Conservation (phyloP, 2,329 filamentous ascomycete species). For the Rutstroemia sydowiana region DNA sequence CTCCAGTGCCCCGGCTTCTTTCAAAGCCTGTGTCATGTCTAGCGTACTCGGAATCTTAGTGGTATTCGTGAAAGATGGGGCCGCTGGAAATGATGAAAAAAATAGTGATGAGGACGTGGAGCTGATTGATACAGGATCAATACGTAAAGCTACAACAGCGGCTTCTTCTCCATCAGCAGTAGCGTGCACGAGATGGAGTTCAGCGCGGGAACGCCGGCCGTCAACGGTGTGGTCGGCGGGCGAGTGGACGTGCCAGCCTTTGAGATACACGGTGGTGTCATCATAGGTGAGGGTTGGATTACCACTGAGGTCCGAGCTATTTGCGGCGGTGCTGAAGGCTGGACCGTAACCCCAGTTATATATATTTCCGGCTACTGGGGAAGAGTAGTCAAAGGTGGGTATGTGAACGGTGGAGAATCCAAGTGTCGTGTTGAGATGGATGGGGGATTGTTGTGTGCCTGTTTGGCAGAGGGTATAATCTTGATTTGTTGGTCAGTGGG, state of each 20-base stretch:
- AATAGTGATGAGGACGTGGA: slow-evolving; percentile 29
- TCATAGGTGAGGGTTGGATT: slow-evolving; percentile 39
- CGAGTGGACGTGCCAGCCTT: slow-evolving; percentile 44
- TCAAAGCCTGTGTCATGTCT: slow-evolving; percentile 24
- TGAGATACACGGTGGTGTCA: slow-evolving; percentile 40
- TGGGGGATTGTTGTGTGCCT: slow-evolving; percentile 44
- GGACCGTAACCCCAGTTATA: slow-evolving; percentile 45
- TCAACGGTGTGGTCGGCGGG: slow-evolving; percentile 43
- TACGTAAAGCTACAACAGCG: slow-evolving; percentile 40
- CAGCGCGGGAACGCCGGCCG: slow-evolving; percentile 37
- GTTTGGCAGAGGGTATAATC: slow-evolving; percentile 41
- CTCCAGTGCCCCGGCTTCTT: slow-evolving; percentile 33
- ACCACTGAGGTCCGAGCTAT: slow-evolving; percentile 21
- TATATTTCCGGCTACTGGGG: slow-evolving; percentile 33
- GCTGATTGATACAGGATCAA: slow-evolving; percentile 35
- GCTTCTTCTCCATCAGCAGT: slow-evolving; percentile 35
- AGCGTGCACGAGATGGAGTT: slow-evolving; percentile 43
- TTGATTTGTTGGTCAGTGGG: slow-evolving; percentile 9
- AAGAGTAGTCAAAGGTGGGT: slow-evolving; percentile 37
- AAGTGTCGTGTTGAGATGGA: slow-evolving; percentile 34
- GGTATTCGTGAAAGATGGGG: slow-evolving; percentile 25
- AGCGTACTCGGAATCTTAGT: not conserved
- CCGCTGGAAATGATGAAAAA: slow-evolving; percentile 33
- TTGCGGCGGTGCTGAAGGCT: slow-evolving; percentile 34
- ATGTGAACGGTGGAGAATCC: slow-evolving; percentile 36